These are phyloP conservation scores for Fusarium fracticaudum DNA, from an alignment of 2,329 filamentous ascomycete species.

Conservation along the genomic window DNA sequence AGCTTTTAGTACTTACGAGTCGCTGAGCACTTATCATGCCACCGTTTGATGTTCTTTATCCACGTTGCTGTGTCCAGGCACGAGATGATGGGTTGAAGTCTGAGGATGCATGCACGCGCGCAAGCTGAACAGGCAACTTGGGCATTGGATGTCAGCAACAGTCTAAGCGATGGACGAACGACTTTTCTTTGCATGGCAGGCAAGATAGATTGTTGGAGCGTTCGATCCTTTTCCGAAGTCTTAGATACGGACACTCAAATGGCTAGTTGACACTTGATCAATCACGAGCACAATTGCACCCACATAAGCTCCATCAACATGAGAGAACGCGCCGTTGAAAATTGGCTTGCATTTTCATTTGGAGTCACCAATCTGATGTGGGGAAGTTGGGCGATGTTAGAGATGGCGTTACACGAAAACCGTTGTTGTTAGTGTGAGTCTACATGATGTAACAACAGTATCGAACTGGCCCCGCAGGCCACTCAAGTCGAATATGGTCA, in stretches of 20 bases:
- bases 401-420: conserved; percentile 31
- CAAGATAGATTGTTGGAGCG: background rate
- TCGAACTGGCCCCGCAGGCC: conserved; percentile 23
- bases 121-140: conserved; percentile 1
- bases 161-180: background rate
- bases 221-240: background rate
- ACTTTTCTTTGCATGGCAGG: background rate
- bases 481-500: conserved; percentile 26
- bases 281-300: background rate
- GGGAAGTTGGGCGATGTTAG: conserved; percentile 18
- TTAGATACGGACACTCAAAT: background rate
- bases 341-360: background rate
- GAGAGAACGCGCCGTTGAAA: background rate
- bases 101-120: conserved; percentile 10
- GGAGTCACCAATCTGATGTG: background rate
- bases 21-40: conserved; percentile 20
- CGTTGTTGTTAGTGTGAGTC: conserved; percentile 34
- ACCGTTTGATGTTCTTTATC: conserved; percentile 24
- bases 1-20: conserved; percentile 19
- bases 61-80: conserved; percentile 4
- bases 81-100: background rate
- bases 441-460: conserved; percentile 30
- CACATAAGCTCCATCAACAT: background rate
- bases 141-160: conserved; percentile 4
- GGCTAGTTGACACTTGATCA: background rate